These are phyloP conservation scores for Aspergillaceae sp. DNA, from an alignment of 2,329 filamentous ascomycete genomes.

Conservation along the genomic window DNA sequence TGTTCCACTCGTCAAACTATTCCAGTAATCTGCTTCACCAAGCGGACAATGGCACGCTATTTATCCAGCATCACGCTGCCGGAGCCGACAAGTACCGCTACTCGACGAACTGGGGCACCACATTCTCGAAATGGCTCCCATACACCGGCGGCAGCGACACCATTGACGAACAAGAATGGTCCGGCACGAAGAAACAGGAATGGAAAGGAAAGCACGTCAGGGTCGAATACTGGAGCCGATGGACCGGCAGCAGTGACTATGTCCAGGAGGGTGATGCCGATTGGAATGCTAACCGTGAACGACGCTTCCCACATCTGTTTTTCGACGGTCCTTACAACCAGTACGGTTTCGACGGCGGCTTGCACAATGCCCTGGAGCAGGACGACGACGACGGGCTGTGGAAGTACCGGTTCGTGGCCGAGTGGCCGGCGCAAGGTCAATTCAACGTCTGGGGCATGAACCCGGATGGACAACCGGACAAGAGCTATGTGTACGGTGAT, in stretches of 20 bases:
- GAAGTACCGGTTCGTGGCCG: conserved; percentile 53
- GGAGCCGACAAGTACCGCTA: conserved; percentile 57
- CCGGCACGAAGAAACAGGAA: conserved; percentile 48
- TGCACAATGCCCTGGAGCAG: conserved; percentile 46
- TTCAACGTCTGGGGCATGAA: conserved; percentile 62
- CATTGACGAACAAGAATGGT: conserved; percentile 45
- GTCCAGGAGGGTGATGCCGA: conserved; percentile 51
- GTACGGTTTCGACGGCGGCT: conserved; percentile 55
- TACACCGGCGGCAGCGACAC: conserved; percentile 47
- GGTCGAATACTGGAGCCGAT: conserved; percentile 55
- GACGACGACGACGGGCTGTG: conserved; percentile 43
- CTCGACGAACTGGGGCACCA: conserved; percentile 52
- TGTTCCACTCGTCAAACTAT: conserved; percentile 54
- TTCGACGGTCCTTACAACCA: conserved; percentile 56
- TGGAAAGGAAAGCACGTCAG: conserved; percentile 56
- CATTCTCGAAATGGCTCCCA: conserved; percentile 50
- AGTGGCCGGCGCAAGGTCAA: conserved; percentile 55
- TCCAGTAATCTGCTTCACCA: conserved; percentile 45
- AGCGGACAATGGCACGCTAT: conserved; percentile 36
- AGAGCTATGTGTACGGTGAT: conserved; percentile 52
- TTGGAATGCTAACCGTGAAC: conserved; percentile 29
- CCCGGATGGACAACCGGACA: conserved; percentile 53
- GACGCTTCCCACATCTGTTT: conserved; percentile 55
- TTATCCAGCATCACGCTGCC: conserved; percentile 50
- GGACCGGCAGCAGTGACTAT: conserved; percentile 52